Base-by-base conservation (phyloP, 2,329 filamentous ascomycete species). In the Nannizziopsis barbatae region DNA sequence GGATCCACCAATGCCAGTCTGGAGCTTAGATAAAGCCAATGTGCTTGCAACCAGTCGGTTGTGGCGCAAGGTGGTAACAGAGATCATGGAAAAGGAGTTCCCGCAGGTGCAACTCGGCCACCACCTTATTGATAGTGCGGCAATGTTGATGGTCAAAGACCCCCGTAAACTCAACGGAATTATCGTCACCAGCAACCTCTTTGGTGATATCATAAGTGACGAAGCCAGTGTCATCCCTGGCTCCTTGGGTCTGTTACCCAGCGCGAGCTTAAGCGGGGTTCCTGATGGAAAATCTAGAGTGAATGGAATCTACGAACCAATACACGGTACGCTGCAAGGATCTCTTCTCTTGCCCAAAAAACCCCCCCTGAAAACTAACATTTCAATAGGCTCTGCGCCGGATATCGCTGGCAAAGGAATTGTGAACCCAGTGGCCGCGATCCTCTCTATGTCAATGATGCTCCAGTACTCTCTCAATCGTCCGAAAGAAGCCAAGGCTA, bases 71-170 rank as follows among this genome's bases (percentile, higher is more conserved):
- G 84, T 84, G 2, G 84, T 95, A 39, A 81, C 78, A 36, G 86
- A 95, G 70, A 76, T 88, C 50, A 90, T 95, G 76, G 77, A 75
- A 57, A 82, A 82, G 56, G 90, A 95, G 74, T 96, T 93, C 71
- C 88, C 90, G 2, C 79, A 90, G 65, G 70, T 95, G 40, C 79
- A 85, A 71, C 71, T 93, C 38, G 79, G 81, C 56, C 90, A 95
- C 66, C 89, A 96, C 65, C 77, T 96, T 44, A 95, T 96, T 63
- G 90, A 96, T 71, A 86, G 81, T 49, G 90, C 90, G n/a, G 90
- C 90, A 56, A 95, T 96, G 89, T 74, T 95, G 58, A 87, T 96
- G 84, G 79, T 96, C 62, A 95, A 94, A 81, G 90, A 89, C 69
- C 90, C 90, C 8, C 75, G 82, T 9, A 79, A 80, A 17, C 75